Conservation (phyloP, 2,329 filamentous ascomycete species). For the Bimuria novae-zelandiae region DNA sequence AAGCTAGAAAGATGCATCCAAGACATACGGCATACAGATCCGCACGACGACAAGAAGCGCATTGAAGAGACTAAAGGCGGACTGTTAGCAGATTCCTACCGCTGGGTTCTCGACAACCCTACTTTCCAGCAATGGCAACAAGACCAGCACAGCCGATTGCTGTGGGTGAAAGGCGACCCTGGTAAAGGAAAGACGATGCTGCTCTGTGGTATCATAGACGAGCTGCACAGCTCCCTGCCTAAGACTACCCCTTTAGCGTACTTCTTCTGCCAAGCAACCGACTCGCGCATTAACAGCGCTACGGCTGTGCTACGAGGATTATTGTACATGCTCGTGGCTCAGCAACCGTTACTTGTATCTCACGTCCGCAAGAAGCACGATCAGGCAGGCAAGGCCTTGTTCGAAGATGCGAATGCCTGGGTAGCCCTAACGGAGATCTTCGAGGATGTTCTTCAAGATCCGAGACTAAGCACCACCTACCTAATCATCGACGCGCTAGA, state of each 20-base stretch:
- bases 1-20: background rate
- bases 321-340: background rate
- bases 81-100: too few relatives aligned
- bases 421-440: background rate
- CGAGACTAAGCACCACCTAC: background rate
- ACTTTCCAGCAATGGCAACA: too few relatives aligned
- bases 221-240: background rate
- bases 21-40: background rate
- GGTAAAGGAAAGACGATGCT: conserved; percentile 3
- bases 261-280: conserved; percentile 2
- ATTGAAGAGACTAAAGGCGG: too few relatives aligned
- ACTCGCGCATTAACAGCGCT: too few relatives aligned
- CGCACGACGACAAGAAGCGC: background rate
- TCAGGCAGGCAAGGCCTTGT: background rate
- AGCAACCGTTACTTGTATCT: background rate
- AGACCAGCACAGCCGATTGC: too few relatives aligned
- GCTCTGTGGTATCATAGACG: background rate
- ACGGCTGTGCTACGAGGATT: background rate
- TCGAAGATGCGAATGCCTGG: background rate
- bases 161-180: too few relatives aligned
- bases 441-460: background rate
- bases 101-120: too few relatives aligned
- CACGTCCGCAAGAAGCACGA: background rate
- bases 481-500: background rate
- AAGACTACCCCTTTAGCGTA: background rate